Evolutionary conservation across 2,329 filamentous ascomycete genomes (phyloP).

Genomic region (Colletotrichum australisinense): DNA sequence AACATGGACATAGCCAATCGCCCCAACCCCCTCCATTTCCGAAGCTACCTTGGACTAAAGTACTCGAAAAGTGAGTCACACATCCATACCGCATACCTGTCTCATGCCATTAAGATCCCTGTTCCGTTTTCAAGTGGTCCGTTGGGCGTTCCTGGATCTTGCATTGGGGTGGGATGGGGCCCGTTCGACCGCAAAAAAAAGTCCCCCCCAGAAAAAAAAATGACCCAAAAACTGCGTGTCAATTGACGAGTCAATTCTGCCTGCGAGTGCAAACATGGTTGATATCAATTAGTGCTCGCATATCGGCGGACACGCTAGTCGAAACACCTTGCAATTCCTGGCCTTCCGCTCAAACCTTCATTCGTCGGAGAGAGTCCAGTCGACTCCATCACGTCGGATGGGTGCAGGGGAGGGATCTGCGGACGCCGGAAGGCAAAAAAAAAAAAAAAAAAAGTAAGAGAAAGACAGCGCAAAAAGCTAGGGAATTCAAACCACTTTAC

Average conservation of each 20-base stretch:
- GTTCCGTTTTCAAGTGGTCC: slow-evolving; percentile 24
- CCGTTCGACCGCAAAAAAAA: slow-evolving; percentile 18
- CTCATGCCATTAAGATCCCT: slow-evolving; percentile 37
- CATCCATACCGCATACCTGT: slow-evolving; percentile 37
- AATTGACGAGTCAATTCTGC: slow-evolving; percentile 37
- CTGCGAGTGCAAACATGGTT: slow-evolving; percentile 13
- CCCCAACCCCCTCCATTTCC: slow-evolving; percentile 33
- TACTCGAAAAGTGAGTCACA: slow-evolving; percentile 34
- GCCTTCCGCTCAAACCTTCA: slow-evolving; percentile 12
- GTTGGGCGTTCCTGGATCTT: slow-evolving; percentile 37
- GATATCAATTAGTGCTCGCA: slow-evolving; percentile 28
- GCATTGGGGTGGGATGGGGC: slow-evolving; percentile 19
- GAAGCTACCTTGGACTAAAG: slow-evolving; percentile 13
- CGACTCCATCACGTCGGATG: slow-evolving; percentile 28
- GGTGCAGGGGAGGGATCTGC: slow-evolving; percentile 41
- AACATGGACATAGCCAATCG: slow-evolving; percentile 31
- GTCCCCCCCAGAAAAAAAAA: neutral
- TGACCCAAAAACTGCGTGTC: slow-evolving; percentile 12
- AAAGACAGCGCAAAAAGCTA: slow-evolving; percentile 11
- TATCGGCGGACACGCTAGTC: slow-evolving; percentile 31
- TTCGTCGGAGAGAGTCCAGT: slow-evolving; percentile 29
- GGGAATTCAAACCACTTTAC: slow-evolving; percentile 47
- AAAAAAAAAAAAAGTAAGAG: neutral
- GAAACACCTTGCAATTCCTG: slow-evolving; percentile 29
- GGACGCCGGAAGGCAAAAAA: neutral